Percentiles rank a stretch among this genome's conserved stretches.
Evolutionary conservation across 2,329 filamentous ascomycete genomes (phyloP).

Genomic region (Huntiella moniliformis): DNA sequence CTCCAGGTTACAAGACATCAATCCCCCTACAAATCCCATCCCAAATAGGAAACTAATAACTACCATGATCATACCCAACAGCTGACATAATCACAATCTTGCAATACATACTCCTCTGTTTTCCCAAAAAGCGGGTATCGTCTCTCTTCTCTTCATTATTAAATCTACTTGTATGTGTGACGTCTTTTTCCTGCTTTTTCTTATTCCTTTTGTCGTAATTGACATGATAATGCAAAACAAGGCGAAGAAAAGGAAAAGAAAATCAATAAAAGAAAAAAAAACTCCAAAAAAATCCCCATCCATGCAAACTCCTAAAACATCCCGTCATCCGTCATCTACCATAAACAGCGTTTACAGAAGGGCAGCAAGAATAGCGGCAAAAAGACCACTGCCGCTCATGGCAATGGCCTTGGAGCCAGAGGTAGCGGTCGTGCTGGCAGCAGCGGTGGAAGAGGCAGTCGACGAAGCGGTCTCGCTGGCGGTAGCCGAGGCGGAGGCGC

Average conservation of each 20-base stretch:
- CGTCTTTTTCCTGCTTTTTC: neutral
- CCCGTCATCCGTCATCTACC: neutral
- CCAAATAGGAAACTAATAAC: too few relatives aligned
- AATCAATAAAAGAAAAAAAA: neutral
- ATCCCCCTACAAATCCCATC: too few relatives aligned
- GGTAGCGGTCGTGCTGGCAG: conserved; percentile 13
- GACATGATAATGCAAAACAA: conserved; percentile 2
- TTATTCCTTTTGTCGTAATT: neutral
- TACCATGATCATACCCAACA: too few relatives aligned
- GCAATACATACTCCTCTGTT: neutral
- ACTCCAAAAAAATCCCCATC: neutral
- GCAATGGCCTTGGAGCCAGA: conserved; percentile 12
- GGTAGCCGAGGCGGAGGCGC: conserved; percentile 17
- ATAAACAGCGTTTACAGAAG: conserved; percentile 6
- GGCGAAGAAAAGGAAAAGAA: conserved; percentile 1
- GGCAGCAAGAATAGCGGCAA: conserved; percentile 16
- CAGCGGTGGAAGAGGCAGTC: conserved; percentile 9
- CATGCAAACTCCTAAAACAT: neutral
- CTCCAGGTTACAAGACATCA: too few relatives aligned
- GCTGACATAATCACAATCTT: too few relatives aligned
- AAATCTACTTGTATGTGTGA: neutral
- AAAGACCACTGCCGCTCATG: conserved; percentile 21
- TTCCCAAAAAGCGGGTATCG: neutral
- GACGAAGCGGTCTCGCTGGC: conserved; percentile 14
- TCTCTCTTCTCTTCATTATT: neutral